These are phyloP conservation scores for Kodamaea alishanica DNA, from an alignment of 1,139 yeast species.

Conservation along the genomic window DNA sequence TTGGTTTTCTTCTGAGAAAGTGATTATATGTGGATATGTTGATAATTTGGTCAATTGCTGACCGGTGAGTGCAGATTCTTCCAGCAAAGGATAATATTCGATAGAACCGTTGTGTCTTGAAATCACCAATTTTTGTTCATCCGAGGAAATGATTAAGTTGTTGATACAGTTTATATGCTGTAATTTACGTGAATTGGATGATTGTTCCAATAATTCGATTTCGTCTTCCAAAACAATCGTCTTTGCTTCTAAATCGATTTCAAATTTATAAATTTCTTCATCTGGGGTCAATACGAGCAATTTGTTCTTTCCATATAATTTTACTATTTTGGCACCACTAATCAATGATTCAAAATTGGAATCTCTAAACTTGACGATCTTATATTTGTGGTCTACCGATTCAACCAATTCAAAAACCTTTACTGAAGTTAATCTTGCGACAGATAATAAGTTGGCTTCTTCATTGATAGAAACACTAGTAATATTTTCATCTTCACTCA, in stretches of 20 bases:
- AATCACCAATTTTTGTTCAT: conserved; percentile 46
- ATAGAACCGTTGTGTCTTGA: conserved; percentile 65
- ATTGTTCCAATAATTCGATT: conserved; percentile 33
- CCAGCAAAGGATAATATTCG: conserved; percentile 42
- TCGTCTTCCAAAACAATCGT: conserved; percentile 38
- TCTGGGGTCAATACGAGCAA: conserved; percentile 62
- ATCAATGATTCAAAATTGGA: conserved; percentile 39
- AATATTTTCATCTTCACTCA: conserved; percentile 80
- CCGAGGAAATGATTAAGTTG: conserved; percentile 45
- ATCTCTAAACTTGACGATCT: conserved; percentile 53
- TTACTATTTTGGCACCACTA: conserved; percentile 57
- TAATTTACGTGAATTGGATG: conserved; percentile 12
- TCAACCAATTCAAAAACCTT: conserved; percentile 60
- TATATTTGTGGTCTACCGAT: conserved; percentile 34
- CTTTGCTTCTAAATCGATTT: conserved; percentile 27
- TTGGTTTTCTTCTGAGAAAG: conserved; percentile 49
- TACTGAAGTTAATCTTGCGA: conserved; percentile 65
- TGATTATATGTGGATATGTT: conserved; percentile 59
- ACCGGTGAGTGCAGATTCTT: conserved; percentile 8
- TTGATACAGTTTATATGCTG: conserved; percentile 46
- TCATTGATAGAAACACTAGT: conserved; percentile 65
- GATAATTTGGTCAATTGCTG: conserved; percentile 48
- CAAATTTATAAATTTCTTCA: conserved; percentile 56
- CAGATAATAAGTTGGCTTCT: conserved; percentile 64
- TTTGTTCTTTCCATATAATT: conserved; percentile 38